Evolutionary conservation across 805 yeast species (phyloP).

Genomic region (Metschnikowia baotianmanensis): DNA sequence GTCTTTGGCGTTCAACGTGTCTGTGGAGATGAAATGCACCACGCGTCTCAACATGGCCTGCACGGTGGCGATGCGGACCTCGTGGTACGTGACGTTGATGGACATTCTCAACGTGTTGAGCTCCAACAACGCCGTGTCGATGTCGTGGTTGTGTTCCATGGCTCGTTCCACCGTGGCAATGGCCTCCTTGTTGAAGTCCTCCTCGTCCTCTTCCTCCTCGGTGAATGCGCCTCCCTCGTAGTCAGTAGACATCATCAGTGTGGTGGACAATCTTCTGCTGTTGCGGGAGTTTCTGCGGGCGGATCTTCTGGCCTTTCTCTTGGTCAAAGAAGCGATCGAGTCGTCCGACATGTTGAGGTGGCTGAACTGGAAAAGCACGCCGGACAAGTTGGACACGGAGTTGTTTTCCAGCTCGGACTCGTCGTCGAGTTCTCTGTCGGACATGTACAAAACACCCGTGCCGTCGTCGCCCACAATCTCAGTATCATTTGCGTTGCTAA

Average conservation of each 20-base stretch:
- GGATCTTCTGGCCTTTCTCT: slow-evolving; percentile 41
- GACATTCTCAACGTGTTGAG: slow-evolving; percentile 95
- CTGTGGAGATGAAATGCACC: slow-evolving; percentile 71
- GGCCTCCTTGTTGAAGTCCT: slow-evolving; percentile 87
- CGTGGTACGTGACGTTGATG: slow-evolving; percentile 92
- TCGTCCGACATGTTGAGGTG: slow-evolving; percentile 54
- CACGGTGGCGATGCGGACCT: slow-evolving; percentile 80
- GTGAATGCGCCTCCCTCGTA: slow-evolving; percentile 36
- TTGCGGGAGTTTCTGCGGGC: slow-evolving; percentile 23
- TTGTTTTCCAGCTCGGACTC: slow-evolving; percentile 43
- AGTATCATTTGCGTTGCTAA: slow-evolving; percentile 11
- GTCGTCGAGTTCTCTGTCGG: slow-evolving; percentile 39
- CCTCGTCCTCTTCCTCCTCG: slow-evolving; percentile 48
- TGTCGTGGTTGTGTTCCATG: slow-evolving; percentile 84
- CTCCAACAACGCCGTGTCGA: slow-evolving; percentile 90
- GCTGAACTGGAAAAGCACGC: slow-evolving; percentile 47
- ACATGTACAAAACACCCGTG: slow-evolving; percentile 47
- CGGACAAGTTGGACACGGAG: slow-evolving; percentile 31
- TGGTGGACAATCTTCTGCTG: slow-evolving; percentile 35
- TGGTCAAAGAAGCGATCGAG: slow-evolving; percentile 52
- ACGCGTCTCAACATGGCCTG: slow-evolving; percentile 69
- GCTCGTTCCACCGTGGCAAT: slow-evolving; percentile 90
- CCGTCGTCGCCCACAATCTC: slow-evolving; percentile 50
- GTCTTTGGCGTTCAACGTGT: slow-evolving; percentile 69
- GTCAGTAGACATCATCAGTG: slow-evolving; percentile 45